Percentiles rank a stretch among this genome's conserved stretches.
These are phyloP conservation scores for Fusarium tjaetaba DNA, from an alignment of 2,329 filamentous ascomycete species.

Conservation along the genomic window DNA sequence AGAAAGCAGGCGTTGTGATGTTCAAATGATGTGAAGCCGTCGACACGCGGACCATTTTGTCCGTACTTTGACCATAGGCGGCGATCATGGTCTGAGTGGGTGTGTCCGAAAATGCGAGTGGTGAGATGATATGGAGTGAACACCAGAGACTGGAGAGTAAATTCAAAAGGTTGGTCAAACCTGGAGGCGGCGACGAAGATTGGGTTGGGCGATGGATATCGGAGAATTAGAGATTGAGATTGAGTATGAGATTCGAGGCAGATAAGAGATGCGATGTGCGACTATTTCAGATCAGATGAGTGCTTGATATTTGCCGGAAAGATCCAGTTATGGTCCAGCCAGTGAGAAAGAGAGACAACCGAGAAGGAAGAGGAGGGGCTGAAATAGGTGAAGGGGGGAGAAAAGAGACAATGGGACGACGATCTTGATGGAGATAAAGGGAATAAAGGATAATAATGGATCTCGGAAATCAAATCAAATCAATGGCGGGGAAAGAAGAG, in stretches of 20 bases:
- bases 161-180: not conserved
- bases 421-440: not conserved
- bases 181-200: not conserved
- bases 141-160: not conserved
- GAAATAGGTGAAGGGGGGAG: slow-evolving; percentile 4
- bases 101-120: not conserved
- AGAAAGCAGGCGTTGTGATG: slow-evolving; percentile 15
- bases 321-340: slow-evolving; percentile 25
- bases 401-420: not conserved
- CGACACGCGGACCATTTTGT: slow-evolving; percentile 20
- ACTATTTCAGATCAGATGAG: slow-evolving; percentile 34
- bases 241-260: slow-evolving; percentile 7
- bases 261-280: slow-evolving; percentile 15
- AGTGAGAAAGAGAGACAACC: slow-evolving; percentile 27
- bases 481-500: not conserved
- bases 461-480: not conserved
- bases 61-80: slow-evolving; percentile 19
- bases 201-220: not conserved
- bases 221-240: slow-evolving; percentile 5
- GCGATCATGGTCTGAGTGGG: slow-evolving; percentile 16
- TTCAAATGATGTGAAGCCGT: slow-evolving; percentile 19
- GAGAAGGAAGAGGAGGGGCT: slow-evolving; percentile 24
- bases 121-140: not conserved
- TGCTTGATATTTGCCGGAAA: slow-evolving; percentile 34
- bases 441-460: not conserved